phyloP scores from a whole-genome alignment of 495 filamentous ascomycete species.

The Talaromyces borbonicus region DNA sequence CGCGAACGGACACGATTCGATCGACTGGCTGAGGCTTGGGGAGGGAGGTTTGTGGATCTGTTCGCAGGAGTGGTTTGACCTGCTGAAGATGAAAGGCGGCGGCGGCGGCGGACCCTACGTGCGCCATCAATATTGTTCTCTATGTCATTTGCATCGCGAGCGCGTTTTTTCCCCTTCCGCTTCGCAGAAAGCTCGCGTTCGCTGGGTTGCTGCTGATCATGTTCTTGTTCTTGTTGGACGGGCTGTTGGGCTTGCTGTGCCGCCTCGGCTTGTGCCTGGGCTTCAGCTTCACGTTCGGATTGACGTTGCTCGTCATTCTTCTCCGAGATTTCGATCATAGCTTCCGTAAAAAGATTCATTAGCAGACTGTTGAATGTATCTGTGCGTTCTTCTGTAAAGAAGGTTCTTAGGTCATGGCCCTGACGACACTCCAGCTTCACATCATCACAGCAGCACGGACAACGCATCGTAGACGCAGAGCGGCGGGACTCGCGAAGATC shows the following conservation, averaged over 20 bases:
- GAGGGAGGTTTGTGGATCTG: background rate
- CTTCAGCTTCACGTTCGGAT: background rate
- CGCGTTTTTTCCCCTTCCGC: conserved; percentile 4
- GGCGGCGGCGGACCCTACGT: background rate
- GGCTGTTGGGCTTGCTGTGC: background rate
- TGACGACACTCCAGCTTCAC: background rate
- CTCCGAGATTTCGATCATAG: background rate
- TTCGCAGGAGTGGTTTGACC: background rate
- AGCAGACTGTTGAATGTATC: background rate
- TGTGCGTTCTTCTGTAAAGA: background rate
- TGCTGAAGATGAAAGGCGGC: background rate
- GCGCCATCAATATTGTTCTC: background rate
- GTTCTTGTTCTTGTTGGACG: background rate
- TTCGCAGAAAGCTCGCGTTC: background rate
- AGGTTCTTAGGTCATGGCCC: background rate
- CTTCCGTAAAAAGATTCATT: conserved; percentile 1
- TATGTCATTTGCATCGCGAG: background rate
- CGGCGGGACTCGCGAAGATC: background rate
- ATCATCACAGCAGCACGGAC: conserved; percentile 3
- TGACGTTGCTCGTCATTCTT: background rate
- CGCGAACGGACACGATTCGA: too few species aligned
- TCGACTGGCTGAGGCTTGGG: too few species aligned
- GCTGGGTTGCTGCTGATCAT: too few species aligned
- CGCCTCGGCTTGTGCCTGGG: background rate
- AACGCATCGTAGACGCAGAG: conserved; percentile 1